These are phyloP conservation scores for Nitzschia sp. DNA, from an alignment of 108 stramenopile genomes.

Conservation along the genomic window DNA sequence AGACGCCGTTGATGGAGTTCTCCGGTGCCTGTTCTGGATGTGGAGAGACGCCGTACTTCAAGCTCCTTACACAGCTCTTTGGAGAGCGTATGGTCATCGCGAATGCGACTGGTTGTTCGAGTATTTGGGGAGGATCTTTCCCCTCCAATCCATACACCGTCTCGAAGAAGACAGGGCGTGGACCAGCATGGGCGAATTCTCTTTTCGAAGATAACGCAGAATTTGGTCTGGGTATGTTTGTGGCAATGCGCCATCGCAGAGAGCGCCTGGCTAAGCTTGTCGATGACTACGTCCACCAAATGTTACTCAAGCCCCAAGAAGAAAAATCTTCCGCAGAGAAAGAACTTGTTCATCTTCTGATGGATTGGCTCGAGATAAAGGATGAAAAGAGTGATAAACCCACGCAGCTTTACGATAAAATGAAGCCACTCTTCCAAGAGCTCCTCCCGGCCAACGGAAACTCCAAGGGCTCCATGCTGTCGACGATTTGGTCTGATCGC, in stretches of 20 bases:
- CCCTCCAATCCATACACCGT: conserved; percentile 69
- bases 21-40: conserved; percentile 61
- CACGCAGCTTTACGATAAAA: conserved; percentile 55
- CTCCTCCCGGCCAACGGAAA: conserved; percentile 17
- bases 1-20: conserved; percentile 70
- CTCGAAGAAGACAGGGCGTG: conserved; percentile 54
- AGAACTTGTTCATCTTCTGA: conserved; percentile 39
- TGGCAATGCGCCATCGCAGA: conserved; percentile 59
- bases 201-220: conserved; percentile 67
- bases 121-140: conserved; percentile 69
- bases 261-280: conserved; percentile 42
- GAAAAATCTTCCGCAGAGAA: conserved; percentile 22
- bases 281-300: conserved; percentile 42
- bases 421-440: conserved; percentile 55
- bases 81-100: conserved; percentile 72
- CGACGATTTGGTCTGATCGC: conserved; percentile 55
- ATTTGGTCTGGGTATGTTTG: conserved; percentile 58
- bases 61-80: conserved; percentile 63
- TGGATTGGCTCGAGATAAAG: conserved; percentile 54
- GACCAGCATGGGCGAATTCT: conserved; percentile 69
- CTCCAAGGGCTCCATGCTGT: conserved; percentile 14
- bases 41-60: conserved; percentile 71
- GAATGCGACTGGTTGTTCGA: conserved; percentile 61
- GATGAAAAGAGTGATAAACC: conserved; percentile 60
- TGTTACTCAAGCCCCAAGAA: conserved; percentile 23